These are phyloP conservation scores for Cyberlindnera xishuangbannaensis DNA, from an alignment of 805 yeast species.

Conservation along the genomic window DNA sequence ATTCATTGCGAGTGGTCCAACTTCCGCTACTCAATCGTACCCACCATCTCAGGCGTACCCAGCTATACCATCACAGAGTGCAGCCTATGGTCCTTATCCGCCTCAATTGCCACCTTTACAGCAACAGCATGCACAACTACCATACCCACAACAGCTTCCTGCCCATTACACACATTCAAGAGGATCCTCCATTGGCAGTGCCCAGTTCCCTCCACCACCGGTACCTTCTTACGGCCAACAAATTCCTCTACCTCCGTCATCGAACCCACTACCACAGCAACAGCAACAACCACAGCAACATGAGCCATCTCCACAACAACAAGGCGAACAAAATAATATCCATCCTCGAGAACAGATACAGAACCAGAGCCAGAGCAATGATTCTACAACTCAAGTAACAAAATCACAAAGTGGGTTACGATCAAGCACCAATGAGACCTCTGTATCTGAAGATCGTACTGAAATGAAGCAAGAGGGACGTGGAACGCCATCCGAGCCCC, in stretches of 20 bases:
- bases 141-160: too few species aligned
- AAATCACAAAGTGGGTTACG: too few species aligned
- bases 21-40: conserved; percentile 1
- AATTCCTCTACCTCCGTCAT: too few species aligned
- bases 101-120: conserved; percentile 7
- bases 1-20: conserved; percentile 15
- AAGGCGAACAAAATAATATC: conserved; percentile 2
- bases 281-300: too few species aligned
- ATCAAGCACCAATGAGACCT: neutral
- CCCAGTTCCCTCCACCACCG: conserved; percentile 11
- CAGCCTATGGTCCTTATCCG: too few species aligned
- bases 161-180: conserved; percentile 11
- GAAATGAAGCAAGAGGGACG: neutral
- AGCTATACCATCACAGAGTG: too few species aligned
- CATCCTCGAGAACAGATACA: too few species aligned
- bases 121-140: neutral
- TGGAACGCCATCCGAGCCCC: neutral
- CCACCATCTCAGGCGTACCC: conserved; percentile 5
- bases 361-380: too few species aligned
- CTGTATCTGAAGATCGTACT: neutral
- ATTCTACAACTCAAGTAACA: too few species aligned
- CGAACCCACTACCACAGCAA: too few species aligned
- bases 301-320: conserved; percentile 3
- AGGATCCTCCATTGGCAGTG: conserved; percentile 12
- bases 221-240: too few species aligned